Evolutionary conservation across 2,329 filamentous ascomycete genomes (phyloP).

Genomic region (Epichloe gansuensis): DNA sequence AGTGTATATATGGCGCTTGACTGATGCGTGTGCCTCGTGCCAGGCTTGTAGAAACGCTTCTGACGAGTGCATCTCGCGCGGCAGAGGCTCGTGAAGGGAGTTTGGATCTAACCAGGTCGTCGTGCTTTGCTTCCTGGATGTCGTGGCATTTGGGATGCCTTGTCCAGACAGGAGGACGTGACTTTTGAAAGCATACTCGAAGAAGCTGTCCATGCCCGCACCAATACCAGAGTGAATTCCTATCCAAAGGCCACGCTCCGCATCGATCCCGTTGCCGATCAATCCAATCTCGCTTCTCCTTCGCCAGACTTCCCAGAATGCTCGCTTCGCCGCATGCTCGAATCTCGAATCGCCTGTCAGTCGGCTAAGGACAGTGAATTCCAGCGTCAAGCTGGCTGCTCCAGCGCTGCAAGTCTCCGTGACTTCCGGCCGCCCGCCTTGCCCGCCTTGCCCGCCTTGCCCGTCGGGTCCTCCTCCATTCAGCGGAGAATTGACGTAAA

Average conservation of each 20-base stretch:
- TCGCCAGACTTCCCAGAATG: conserved; percentile 96
- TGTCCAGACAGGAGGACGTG: conserved; percentile 80
- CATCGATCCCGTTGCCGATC: conserved; percentile 84
- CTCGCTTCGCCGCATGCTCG: conserved; percentile 77
- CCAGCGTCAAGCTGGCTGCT: conserved; percentile 86
- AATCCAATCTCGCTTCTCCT: conserved; percentile 74
- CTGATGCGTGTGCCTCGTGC: conserved; percentile 74
- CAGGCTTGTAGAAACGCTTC: conserved; percentile 73
- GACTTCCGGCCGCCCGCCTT: conserved; percentile 48
- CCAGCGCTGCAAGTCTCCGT: conserved; percentile 96
- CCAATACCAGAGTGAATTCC: conserved; percentile 86
- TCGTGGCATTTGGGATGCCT: conserved; percentile 37
- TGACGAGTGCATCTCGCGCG: conserved; percentile 54
- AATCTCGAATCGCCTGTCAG: conserved; percentile 80
- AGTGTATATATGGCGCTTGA: conserved; percentile 85
- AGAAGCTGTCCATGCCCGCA: conserved; percentile 95
- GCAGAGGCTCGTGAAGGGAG: conserved; percentile 45
- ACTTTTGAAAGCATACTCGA: conserved; percentile 93
- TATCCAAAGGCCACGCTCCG: conserved; percentile 82
- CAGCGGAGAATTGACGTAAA: conserved; percentile 77
- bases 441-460: conserved; percentile 19
- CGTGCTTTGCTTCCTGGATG: conserved; percentile 28
- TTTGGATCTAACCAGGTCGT: conserved; percentile 51
- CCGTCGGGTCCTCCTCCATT: conserved; percentile 41
- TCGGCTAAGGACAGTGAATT: conserved; percentile 83